Percentiles rank a stretch among this genome's conserved stretches.
Conservation (phyloP, 106 monocot genomes). For the Amphibolis antarctica region DNA sequence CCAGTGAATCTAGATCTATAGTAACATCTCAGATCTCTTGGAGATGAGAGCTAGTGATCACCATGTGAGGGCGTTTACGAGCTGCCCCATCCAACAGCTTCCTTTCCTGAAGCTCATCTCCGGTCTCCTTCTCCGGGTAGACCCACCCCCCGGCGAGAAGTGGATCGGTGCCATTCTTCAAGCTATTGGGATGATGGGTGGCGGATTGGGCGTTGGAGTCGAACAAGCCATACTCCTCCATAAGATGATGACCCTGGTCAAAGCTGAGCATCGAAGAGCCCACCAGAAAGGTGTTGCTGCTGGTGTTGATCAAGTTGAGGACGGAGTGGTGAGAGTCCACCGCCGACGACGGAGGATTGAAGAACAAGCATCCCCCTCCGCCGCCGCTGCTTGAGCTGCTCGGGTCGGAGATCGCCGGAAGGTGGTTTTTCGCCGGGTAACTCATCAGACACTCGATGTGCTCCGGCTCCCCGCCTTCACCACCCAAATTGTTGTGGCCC, state of each 20-base stretch:
- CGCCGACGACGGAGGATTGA: conserved; percentile 1
- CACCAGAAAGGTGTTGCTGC: conserved; percentile 13
- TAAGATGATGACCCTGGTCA: conserved; percentile 23
- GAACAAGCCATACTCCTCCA: conserved; percentile 30
- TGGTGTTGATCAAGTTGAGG: conserved; percentile 8
- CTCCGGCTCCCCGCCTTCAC: conserved; percentile 7
- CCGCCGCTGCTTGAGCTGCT: conserved; percentile 16
- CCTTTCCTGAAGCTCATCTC: conserved; percentile 14
- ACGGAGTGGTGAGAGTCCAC: conserved; percentile 4
- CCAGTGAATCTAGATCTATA: no score
- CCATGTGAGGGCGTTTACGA: conserved; percentile 34
- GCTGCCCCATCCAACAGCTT: conserved; percentile 12
- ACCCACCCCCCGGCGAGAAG: conserved; percentile 12
- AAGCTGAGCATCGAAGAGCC: conserved; percentile 63
- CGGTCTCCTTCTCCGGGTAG: conserved; percentile 9
- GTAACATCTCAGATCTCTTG: no score
- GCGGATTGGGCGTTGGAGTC: conserved; percentile 4
- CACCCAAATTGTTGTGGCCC: conserved; percentile 3
- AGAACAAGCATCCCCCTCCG: conserved; percentile 5
- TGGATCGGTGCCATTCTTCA: not conserved
- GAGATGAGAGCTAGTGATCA: not conserved
- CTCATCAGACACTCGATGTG: conserved; percentile 9
- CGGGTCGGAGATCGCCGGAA: conserved; percentile 26
- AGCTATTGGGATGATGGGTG: not conserved
- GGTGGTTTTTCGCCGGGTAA: conserved; percentile 5